phyloP scores from a whole-genome alignment of 345 rosid species.

The Leavenworthia alabamica region DNA sequence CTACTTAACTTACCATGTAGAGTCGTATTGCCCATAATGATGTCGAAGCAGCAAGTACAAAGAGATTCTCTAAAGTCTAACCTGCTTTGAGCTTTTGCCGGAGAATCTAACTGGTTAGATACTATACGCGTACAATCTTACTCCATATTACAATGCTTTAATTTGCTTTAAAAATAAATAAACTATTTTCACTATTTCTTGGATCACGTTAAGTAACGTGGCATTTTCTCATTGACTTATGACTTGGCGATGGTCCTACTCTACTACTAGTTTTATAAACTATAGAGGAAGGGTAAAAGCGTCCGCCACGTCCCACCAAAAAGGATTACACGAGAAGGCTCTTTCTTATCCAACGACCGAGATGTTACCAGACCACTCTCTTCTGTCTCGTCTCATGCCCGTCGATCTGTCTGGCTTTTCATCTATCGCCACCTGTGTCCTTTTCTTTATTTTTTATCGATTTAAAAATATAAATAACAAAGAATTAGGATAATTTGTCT shows the following conservation, averaged over 20 bases:
- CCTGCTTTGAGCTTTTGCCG: conserved; percentile 14
- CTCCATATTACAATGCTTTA: not conserved
- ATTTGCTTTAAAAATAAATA: not conserved
- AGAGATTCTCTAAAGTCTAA: not conserved
- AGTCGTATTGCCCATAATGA: not conserved
- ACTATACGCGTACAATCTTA: not conserved
- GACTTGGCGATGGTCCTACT: not conserved
- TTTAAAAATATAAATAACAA: not conserved
- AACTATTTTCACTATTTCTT: conserved; percentile 3
- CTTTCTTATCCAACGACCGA: conserved; percentile 20
- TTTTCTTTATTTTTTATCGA: not conserved
- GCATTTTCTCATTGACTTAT: conserved; percentile 13
- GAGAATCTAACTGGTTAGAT: not conserved
- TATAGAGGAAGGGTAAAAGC: conserved; percentile 10
- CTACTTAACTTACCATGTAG: too few relatives aligned
- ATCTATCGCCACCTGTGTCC: conserved; percentile 17
- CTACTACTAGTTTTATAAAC: not conserved
- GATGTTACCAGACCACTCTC: conserved; percentile 3
- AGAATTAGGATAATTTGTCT: conserved; percentile 17
- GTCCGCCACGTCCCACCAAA: conserved; percentile 25
- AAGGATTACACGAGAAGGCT: conserved; percentile 20
- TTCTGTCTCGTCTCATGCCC: conserved; percentile 22
- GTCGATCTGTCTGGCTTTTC: conserved; percentile 24
- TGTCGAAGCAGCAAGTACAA: conserved; percentile 10
- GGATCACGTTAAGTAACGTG: conserved; percentile 28